Conservation (phyloP, 2,329 filamentous ascomycete species). For the Diaporthe sp. region DNA sequence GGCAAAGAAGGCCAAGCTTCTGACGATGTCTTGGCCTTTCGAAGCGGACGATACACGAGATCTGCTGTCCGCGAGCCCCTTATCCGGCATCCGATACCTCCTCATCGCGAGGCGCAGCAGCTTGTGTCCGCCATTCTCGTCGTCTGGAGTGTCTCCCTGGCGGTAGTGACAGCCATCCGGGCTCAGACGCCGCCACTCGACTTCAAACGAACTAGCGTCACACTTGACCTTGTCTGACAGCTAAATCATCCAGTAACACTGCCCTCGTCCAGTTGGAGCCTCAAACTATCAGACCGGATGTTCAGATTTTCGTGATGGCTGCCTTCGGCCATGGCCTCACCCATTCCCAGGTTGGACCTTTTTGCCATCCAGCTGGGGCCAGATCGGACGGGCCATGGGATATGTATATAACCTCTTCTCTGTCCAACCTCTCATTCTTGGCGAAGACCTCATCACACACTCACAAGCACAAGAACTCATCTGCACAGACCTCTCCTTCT, state of each 20-base stretch:
- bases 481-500: slow-evolving; percentile 20
- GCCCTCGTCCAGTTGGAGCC: slow-evolving; percentile 12
- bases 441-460: neutral
- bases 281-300: slow-evolving; percentile 28
- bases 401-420: neutral
- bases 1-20: neutral
- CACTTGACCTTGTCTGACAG: slow-evolving; percentile 16
- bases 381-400: neutral
- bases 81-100: neutral
- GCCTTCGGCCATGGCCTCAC: slow-evolving; percentile 16
- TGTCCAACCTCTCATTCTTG: neutral
- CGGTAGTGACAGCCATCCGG: neutral
- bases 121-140: too few species aligned
- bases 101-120: slow-evolving; percentile 10
- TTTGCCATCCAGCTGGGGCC: neutral
- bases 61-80: neutral
- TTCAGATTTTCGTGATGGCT: neutral
- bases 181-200: slow-evolving; percentile 1
- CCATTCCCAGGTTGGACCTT: neutral
- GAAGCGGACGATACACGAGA: slow-evolving; percentile 20
- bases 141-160: neutral
- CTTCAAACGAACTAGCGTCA: slow-evolving; percentile 30
- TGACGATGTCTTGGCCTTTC: slow-evolving; percentile 10
- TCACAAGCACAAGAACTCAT: neutral
- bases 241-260: slow-evolving; percentile 20